Evolutionary conservation across 305 asterid genomes (phyloP), one percentile per base, ranked within the genome.

Genomic region (Caryopteris hybrid): DNA sequence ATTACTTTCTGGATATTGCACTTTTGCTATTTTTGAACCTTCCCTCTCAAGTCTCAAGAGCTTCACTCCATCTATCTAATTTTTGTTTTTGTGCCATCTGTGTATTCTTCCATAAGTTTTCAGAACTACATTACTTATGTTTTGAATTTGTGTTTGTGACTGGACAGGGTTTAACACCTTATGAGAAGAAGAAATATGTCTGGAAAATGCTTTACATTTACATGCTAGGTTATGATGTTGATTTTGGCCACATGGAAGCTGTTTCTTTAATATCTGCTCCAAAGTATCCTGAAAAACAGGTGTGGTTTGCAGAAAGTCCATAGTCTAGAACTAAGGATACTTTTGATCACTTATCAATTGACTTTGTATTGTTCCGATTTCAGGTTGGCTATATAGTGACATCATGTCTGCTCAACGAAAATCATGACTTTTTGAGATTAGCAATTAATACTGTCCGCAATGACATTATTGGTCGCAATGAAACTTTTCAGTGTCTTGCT

Each of bases 241-340:
- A 95, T 80, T 95, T 95, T 80, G 99, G 99, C 68, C 99, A 95
- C 81, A 91, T 92, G 99, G 99, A 95, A 81, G 98, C 99, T 58
- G 98, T 95, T 78, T 95, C 99, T 69, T 79, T 95, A 76, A 86
- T 95, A 75, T 95, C 99, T 66, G 98, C 99, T 74, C 99, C 99
- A 33, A 95, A 92, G 80, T 95, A 95, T 77, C 98, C 99, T 67
- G 99, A 95, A 82, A 95, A 95, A 81, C 99, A 95, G 99, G 99
- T 92, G 76, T 31, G 41, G 4, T 39, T 16, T 73, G 66, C 50
- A 6, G 48, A 25, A 38, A n/a, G 6, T 29, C 47, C 13, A 11
- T 31, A 41, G 12, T 50, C 29, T 60, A 42, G 54, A 71, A 59
- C 2, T 20, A 47, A 52, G 63, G 9, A 29, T 73, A 63, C 74